A percentile compares a stretch with the other conserved stretches of the same genome.
These are phyloP conservation scores for Rosellinia necatrix DNA, from an alignment of 2,329 filamentous ascomycete genomes.

Conservation along the genomic window DNA sequence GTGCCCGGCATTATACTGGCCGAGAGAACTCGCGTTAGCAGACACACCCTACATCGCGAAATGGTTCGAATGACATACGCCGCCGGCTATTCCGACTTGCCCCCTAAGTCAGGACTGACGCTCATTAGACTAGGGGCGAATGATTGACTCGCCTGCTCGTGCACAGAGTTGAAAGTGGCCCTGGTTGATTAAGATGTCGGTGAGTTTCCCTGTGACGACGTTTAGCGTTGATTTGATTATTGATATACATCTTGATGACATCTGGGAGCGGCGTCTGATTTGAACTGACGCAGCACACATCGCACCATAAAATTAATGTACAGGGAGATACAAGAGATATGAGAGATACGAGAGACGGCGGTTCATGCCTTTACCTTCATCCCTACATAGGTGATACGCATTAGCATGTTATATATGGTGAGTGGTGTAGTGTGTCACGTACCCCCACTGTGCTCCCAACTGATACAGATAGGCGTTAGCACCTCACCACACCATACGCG, in stretches of 20 bases:
- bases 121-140: not conserved
- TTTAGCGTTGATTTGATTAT: not conserved
- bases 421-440: not conserved
- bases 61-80: not conserved
- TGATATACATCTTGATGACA: no score
- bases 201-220: slow-evolving; percentile 10
- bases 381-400: not conserved
- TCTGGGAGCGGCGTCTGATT: not conserved
- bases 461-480: not conserved
- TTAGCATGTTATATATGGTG: not conserved
- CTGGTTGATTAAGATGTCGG: slow-evolving; percentile 15
- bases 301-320: no score
- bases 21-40: not conserved
- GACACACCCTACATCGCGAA: not conserved
- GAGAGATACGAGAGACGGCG: not conserved
- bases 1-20: slow-evolving; percentile 7
- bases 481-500: not conserved
- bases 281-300: not conserved
- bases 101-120: not conserved
- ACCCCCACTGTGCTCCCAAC: slow-evolving; percentile 16
- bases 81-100: not conserved
- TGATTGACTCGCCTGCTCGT: slow-evolving; percentile 3
- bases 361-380: slow-evolving; percentile 20
- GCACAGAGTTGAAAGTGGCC: slow-evolving; percentile 12
- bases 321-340: not conserved